Conservation (phyloP, 2,329 filamentous ascomycete genomes). For the Raffaelea arxii region DNA sequence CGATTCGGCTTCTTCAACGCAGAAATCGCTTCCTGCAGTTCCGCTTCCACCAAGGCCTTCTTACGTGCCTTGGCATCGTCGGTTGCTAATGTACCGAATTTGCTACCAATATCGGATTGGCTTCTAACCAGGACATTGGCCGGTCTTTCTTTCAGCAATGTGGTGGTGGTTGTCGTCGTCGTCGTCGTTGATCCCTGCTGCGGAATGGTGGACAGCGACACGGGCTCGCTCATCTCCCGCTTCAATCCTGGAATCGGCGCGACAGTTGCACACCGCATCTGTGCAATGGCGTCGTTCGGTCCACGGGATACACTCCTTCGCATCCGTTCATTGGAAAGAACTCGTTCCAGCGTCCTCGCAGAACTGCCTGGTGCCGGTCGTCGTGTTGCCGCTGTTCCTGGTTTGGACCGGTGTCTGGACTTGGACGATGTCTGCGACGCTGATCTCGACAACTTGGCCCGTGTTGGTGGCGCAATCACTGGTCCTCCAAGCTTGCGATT, state of each 20-base stretch:
- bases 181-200: not conserved
- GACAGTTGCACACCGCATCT: slow-evolving; percentile 60
- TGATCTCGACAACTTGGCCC: slow-evolving; percentile 26
- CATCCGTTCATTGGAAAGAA: slow-evolving; percentile 50
- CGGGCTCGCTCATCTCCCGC: slow-evolving; percentile 55
- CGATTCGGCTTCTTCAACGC: slow-evolving; percentile 69
- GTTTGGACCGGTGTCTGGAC: slow-evolving; percentile 21
- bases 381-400: slow-evolving; percentile 30
- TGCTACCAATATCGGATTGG: slow-evolving; percentile 13
- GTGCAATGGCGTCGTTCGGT: slow-evolving; percentile 47
- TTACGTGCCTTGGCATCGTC: slow-evolving; percentile 51
- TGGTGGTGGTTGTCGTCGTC: not conserved
- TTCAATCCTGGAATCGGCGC: slow-evolving; percentile 53
- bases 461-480: slow-evolving; percentile 44
- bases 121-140: slow-evolving; percentile 26
- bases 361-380: slow-evolving; percentile 30
- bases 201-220: slow-evolving; percentile 29
- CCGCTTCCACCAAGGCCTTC: slow-evolving; percentile 57
- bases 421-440: not conserved
- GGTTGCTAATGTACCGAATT: slow-evolving; percentile 21
- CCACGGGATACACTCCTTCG: slow-evolving; percentile 46
- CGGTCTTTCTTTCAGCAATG: slow-evolving; percentile 33
- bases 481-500: slow-evolving; percentile 71
- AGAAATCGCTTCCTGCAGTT: slow-evolving; percentile 64
- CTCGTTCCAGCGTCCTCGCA: slow-evolving; percentile 47